phyloP scores from a whole-genome alignment of 2,329 filamentous ascomycete genomes.

The Aspergillus fumigatus region DNA sequence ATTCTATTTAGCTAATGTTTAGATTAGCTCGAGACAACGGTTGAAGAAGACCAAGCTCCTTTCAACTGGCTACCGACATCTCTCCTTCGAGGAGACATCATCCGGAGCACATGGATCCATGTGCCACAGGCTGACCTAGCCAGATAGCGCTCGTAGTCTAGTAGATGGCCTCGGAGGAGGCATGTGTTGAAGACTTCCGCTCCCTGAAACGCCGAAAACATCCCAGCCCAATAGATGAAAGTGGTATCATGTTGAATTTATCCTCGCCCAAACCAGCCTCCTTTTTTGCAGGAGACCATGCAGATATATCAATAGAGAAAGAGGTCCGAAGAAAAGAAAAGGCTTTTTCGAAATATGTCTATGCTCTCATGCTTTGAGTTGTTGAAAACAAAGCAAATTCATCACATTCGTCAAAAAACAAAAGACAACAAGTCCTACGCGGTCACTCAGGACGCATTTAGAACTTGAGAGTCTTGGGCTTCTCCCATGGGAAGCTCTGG shows the following conservation, averaged over 20 bases:
- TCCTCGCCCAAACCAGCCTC: constrained; percentile 36
- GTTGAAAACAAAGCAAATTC: constrained; percentile 48
- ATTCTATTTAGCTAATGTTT: constrained; percentile 34
- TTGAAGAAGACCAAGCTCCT: constrained; percentile 10
- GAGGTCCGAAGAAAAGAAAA: constrained; percentile 22
- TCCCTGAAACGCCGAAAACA: constrained; percentile 40
- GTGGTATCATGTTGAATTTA: constrained; percentile 49
- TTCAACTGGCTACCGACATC: constrained; percentile 3
- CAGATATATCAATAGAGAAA: constrained; percentile 32
- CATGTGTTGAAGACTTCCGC: constrained; percentile 40
- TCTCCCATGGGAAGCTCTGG: constrained; percentile 97
- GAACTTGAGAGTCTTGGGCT: constrained; percentile 90
- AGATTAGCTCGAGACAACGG: constrained; percentile 28
- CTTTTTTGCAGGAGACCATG: constrained; percentile 30
- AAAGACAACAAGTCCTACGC: constrained; percentile 14
- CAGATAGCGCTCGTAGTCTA: constrained; percentile 3
- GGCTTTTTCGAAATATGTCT: constrained; percentile 32
- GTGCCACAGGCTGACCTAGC: background rate
- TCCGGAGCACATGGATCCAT: constrained; percentile 7
- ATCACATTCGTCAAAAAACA: constrained; percentile 41
- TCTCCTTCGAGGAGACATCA: constrained; percentile 8
- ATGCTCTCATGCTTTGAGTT: constrained; percentile 44
- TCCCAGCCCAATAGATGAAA: constrained; percentile 40
- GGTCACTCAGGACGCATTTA: constrained; percentile 50
- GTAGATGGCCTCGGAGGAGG: constrained; percentile 14